Base-by-base conservation (phyloP, 805 yeast species). In the Blastobotrys mokoenaii region DNA sequence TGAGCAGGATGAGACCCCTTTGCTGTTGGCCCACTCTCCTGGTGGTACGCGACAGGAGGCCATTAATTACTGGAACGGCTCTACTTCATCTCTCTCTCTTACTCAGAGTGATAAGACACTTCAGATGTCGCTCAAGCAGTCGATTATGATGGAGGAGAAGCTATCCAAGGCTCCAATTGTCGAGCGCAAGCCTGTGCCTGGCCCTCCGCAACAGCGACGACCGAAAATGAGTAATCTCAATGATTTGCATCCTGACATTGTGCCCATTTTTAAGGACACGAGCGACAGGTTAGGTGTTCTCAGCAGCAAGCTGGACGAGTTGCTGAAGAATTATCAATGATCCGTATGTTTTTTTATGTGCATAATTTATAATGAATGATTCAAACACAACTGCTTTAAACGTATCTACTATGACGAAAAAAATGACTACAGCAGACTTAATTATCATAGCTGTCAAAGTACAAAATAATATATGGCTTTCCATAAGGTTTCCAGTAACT, bases 211-310 rank as follows among this genome's bases (percentile, higher is more conserved):
- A 11, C 41, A 38, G 15, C 15, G 25, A 17, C 41, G 31, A 17
- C 31, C 16, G 15, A 15, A 38, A 30, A 38, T 30, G n/a, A 8
- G 29, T 32, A 22, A 22, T 8, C 36, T 48, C 33, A 44, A 45
- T 37, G 44, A 45, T 20, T 39, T 55, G 25, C 59, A 55, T 39
- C 59, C 59, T 3, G 57, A 53, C 27, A 55, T 55, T 33, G 47
- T 48, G 18, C 57, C 57, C 14, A 47, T 55, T 3, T 55, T 45
- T 40, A 48, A 53, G 36, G 59, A 53, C 40, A 48, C 59, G 17
- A 40, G 51, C n/a, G 53, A 49, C 18, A 45, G 51, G 39, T 40
- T 55, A 40, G 57, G 52, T n/a, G 49, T 45, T 31, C 46, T 55
- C 12, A 45, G 51, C 38, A 44, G 22, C 40, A 47, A 47, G 43